Conservation (phyloP, 1,284 basidiomycete species). For the Ceratobasidium theobromae region DNA sequence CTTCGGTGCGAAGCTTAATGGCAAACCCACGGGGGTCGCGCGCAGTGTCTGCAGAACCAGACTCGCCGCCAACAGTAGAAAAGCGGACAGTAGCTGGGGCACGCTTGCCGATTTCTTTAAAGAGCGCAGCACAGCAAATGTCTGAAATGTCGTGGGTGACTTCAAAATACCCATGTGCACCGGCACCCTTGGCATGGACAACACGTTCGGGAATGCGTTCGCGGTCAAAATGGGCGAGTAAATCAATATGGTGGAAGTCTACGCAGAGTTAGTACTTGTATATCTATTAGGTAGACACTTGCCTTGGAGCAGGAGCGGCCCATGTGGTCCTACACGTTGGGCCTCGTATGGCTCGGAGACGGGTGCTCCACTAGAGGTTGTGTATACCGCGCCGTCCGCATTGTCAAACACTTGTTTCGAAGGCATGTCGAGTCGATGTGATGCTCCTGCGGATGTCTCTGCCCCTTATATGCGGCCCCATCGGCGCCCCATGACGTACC, state of each 20-base stretch:
- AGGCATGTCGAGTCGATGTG: constrained; percentile 52
- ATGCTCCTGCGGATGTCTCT: background rate
- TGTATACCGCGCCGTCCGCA: constrained; percentile 69
- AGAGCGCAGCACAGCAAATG: constrained; percentile 71
- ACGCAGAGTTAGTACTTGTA: background rate
- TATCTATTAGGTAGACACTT: constrained; percentile 38
- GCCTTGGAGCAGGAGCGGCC: constrained; percentile 87
- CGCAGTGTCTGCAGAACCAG: constrained; percentile 85
- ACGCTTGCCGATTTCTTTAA: constrained; percentile 70
- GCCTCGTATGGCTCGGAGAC: constrained; percentile 71
- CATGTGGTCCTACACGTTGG: constrained; percentile 71
- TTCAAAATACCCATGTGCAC: constrained; percentile 91
- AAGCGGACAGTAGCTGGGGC: constrained; percentile 76
- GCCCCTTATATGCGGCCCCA: background rate
- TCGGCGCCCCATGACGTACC: no score
- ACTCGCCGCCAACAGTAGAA: constrained; percentile 86
- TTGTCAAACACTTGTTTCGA: constrained; percentile 58
- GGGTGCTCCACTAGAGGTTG: constrained; percentile 79
- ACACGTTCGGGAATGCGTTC: constrained; percentile 96
- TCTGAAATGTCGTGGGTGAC: constrained; percentile 81
- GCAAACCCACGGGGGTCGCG: constrained; percentile 93
- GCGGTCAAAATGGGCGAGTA: constrained; percentile 87
- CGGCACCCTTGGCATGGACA: constrained; percentile 84
- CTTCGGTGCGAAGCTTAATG: constrained; percentile 83
- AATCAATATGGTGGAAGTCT: constrained; percentile 89